These are phyloP conservation scores for Rhizopus delemar DNA, from an alignment of 371 early-diverging fungal genomes.

Conservation along the genomic window DNA sequence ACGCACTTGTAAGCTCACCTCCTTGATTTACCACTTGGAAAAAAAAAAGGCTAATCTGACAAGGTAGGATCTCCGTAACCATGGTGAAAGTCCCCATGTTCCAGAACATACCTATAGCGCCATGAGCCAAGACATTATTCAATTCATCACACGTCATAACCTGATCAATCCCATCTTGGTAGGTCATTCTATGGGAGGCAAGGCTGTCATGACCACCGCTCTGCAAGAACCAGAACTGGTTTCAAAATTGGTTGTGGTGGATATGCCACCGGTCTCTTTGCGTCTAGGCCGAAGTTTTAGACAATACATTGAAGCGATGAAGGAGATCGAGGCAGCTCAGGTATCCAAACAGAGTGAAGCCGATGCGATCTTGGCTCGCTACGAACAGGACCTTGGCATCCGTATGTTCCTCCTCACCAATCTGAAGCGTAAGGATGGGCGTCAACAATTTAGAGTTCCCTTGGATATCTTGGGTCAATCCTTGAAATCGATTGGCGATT, in stretches of 20 bases:
- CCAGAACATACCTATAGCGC: conserved; percentile 66
- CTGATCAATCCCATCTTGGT: conserved; percentile 62
- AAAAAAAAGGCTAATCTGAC: not conserved
- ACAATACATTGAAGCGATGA: conserved; percentile 67
- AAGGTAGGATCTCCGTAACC: conserved; percentile 85
- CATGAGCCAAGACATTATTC: conserved; percentile 79
- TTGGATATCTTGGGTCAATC: conserved; percentile 62
- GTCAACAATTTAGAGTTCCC: conserved; percentile 72
- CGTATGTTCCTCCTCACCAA: conserved; percentile 92
- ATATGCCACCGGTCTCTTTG: conserved; percentile 75
- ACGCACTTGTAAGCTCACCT: conserved; percentile 53
- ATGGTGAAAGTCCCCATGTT: conserved; percentile 86
- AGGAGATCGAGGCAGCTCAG: conserved; percentile 59
- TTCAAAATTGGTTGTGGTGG: conserved; percentile 79
- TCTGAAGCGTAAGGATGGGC: conserved; percentile 58
- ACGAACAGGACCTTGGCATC: conserved; percentile 58
- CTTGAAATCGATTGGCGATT: conserved; percentile 60
- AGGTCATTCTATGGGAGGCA: conserved; percentile 96
- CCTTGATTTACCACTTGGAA: not conserved
- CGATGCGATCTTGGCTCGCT: conserved; percentile 65
- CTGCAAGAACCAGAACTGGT: conserved; percentile 57
- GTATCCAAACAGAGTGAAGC: conserved; percentile 70
- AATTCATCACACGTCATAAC: conserved; percentile 61
- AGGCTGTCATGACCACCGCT: conserved; percentile 84
- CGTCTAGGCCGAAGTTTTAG: conserved; percentile 59